phyloP scores from a whole-genome alignment of 208 protist species.

The Trypanosomatidae sp. region DNA sequence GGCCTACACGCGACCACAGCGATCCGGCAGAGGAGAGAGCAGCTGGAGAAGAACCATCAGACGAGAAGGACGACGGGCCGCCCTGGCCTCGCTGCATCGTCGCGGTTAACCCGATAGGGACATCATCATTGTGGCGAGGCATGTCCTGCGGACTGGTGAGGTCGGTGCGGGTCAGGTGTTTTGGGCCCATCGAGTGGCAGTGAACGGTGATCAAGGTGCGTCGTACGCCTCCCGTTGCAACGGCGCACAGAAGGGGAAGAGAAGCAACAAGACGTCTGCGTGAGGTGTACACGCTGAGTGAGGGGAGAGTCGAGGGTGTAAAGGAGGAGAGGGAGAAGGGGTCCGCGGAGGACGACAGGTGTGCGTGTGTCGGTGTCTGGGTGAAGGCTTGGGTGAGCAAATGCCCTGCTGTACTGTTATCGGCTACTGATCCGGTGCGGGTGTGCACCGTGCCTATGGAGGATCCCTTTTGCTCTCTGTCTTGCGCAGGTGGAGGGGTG shows the following conservation, averaged over 20 bases:
- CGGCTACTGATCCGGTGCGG: not conserved
- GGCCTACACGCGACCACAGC: constrained; percentile 8
- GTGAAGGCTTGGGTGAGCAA: too few relatives aligned
- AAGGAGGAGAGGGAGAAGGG: not conserved
- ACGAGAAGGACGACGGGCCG: not conserved
- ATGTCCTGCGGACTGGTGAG: not conserved
- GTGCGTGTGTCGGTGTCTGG: not conserved
- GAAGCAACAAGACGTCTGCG: not conserved
- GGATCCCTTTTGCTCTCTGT: not conserved
- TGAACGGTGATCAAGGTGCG: not conserved
- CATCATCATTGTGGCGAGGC: not conserved
- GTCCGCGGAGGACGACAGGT: not conserved
- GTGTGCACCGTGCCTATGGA: not conserved
- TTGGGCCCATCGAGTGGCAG: not conserved
- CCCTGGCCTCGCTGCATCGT: not conserved
- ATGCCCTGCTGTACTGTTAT: too few relatives aligned
- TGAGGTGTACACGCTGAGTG: not conserved
- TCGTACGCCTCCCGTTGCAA: not conserved
- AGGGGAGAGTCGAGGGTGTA: not conserved
- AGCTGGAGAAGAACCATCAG: not conserved
- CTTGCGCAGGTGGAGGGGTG: not conserved
- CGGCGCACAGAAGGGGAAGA: not conserved
- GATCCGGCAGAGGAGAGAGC: not conserved
- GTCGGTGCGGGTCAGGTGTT: not conserved
- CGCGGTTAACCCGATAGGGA: not conserved